Percentiles rank a stretch among this genome's conserved stretches.
Conservation (phyloP, 768 basidiomycete genomes). For the Tricholoma flavovirens region DNA sequence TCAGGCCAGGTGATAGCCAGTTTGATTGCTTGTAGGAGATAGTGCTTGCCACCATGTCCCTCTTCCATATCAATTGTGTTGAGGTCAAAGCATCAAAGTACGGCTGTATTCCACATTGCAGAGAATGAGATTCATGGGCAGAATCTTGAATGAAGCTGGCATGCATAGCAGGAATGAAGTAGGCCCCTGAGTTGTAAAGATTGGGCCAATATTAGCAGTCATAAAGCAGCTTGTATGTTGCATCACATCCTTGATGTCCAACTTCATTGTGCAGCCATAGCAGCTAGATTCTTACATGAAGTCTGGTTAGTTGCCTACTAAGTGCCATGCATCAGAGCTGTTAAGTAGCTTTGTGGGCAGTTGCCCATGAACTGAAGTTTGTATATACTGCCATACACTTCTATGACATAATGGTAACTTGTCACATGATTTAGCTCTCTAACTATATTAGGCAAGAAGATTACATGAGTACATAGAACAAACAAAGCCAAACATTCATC, state of each 20-base stretch:
- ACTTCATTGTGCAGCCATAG: slow-evolving; percentile 23
- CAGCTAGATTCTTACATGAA: too few species aligned
- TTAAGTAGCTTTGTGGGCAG: too few species aligned
- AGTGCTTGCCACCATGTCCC: slow-evolving; percentile 12
- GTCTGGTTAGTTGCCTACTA: too few species aligned
- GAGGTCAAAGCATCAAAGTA: slow-evolving; percentile 21
- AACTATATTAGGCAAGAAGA: too few species aligned
- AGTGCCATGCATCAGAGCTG: too few species aligned
- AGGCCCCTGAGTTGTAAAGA: slow-evolving; percentile 23
- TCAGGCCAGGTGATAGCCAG: slow-evolving; percentile 20
- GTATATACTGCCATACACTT: too few species aligned
- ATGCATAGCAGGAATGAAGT: slow-evolving; percentile 29
- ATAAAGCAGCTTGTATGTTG: slow-evolving; percentile 13
- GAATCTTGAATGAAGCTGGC: slow-evolving; percentile 20
- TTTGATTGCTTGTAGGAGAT: slow-evolving; percentile 16
- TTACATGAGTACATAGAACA: too few species aligned
- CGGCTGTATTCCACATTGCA: slow-evolving; percentile 8
- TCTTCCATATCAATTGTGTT: slow-evolving; percentile 26
- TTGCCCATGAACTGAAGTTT: too few species aligned
- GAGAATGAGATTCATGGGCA: slow-evolving; percentile 18
- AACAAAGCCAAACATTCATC: too few species aligned
- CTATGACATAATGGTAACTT: too few species aligned
- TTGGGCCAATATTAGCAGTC: slow-evolving; percentile 31
- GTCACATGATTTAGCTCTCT: too few species aligned
- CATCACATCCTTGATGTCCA: slow-evolving; percentile 25